phyloP scores from a whole-genome alignment of 148 eudicot genomes.

The Chenopodium formosanum region DNA sequence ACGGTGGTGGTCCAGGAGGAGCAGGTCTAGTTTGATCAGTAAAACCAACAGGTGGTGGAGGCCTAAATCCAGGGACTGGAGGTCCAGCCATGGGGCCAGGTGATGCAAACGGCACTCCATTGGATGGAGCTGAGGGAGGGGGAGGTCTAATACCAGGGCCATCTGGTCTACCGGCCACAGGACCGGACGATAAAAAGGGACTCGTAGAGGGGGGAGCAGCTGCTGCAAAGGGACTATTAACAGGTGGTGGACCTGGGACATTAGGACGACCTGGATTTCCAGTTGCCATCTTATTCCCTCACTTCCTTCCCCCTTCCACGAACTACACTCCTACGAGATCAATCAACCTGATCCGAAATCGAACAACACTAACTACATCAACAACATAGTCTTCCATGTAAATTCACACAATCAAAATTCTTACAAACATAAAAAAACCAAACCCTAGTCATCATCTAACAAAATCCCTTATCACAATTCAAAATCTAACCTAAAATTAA shows the following conservation, averaged over 20 bases:
- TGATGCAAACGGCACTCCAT: constrained; percentile 43
- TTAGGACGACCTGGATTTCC: constrained; percentile 61
- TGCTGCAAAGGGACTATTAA: constrained; percentile 62
- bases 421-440: not conserved
- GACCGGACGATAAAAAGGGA: constrained; percentile 64
- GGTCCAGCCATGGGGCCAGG: constrained; percentile 50
- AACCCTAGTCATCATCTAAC: too few species aligned
- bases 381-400: not conserved
- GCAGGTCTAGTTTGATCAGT: constrained; percentile 33
- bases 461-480: too few species aligned
- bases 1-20: constrained; percentile 38
- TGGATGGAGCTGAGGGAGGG: constrained; percentile 40
- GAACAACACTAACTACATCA: not conserved
- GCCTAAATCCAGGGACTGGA: constrained; percentile 48
- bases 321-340: constrained; percentile 23
- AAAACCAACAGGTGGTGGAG: constrained; percentile 40
- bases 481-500: too few species aligned
- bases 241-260: constrained; percentile 54
- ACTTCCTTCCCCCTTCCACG: constrained; percentile 25
- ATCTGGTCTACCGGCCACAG: constrained; percentile 62
- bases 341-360: constrained; percentile 31
- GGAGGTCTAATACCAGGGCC: constrained; percentile 57
- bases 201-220: constrained; percentile 51
- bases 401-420: not conserved
- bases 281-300: constrained; percentile 56